These are phyloP conservation scores for Sordariomycetes sp. DNA, from an alignment of 2,329 filamentous ascomycete species.

Conservation along the genomic window DNA sequence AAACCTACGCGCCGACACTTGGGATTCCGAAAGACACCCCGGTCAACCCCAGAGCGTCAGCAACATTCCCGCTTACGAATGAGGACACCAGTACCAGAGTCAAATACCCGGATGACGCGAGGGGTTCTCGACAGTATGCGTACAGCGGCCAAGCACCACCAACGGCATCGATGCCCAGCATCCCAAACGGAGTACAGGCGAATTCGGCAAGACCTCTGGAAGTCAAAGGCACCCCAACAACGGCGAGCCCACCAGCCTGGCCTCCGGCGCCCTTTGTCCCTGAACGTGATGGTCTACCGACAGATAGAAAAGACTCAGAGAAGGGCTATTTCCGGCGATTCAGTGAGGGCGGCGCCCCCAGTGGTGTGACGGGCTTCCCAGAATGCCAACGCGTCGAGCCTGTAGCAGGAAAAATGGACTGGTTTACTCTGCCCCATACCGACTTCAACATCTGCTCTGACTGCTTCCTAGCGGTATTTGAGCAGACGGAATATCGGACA, in stretches of 20 bases:
- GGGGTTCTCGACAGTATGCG: slow-evolving; percentile 8
- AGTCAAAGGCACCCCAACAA: neutral
- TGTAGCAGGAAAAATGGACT: slow-evolving; percentile 60
- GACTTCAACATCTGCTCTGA: slow-evolving; percentile 75
- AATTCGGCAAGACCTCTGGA: neutral
- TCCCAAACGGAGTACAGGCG: slow-evolving; percentile 3
- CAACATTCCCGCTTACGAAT: slow-evolving; percentile 19
- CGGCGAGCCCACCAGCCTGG: no score
- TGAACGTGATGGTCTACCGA: slow-evolving; percentile 17
- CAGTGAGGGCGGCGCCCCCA: slow-evolving; percentile 30
- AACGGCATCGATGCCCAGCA: slow-evolving; percentile 14
- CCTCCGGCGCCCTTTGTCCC: slow-evolving; percentile 37
- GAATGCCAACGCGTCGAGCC: slow-evolving; percentile 60
- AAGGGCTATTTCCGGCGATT: slow-evolving; percentile 39
- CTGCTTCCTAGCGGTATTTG: slow-evolving; percentile 66
- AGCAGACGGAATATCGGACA: slow-evolving; percentile 55
- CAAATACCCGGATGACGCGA: slow-evolving; percentile 30
- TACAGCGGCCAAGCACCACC: slow-evolving; percentile 3
- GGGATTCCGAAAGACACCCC: neutral
- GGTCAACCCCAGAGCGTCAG: slow-evolving; percentile 13
- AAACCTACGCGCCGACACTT: slow-evolving; percentile 3
- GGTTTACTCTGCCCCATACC: slow-evolving; percentile 67
- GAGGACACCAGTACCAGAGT: slow-evolving; percentile 15
- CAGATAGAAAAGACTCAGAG: slow-evolving; percentile 22
- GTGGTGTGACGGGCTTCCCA: slow-evolving; percentile 39